A percentile compares a stretch with the other conserved stretches of the same genome.
Evolutionary conservation across 2,329 filamentous ascomycete species (phyloP).

Genomic region (Trichoderma sp.): DNA sequence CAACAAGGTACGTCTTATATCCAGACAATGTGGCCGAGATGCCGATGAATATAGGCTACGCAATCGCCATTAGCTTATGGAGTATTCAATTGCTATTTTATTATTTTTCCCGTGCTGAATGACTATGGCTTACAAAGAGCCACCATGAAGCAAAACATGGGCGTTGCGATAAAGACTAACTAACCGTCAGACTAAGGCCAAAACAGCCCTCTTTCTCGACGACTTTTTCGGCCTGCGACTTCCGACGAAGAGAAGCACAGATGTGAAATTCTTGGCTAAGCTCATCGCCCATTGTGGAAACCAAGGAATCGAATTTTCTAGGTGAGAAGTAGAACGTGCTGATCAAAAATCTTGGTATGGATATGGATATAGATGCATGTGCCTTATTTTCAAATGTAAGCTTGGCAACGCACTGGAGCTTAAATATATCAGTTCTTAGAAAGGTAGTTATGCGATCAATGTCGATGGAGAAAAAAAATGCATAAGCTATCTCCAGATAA

Average conservation of each 20-base stretch:
- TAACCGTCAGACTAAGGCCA: constrained; percentile 16
- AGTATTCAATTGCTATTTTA: too few relatives aligned
- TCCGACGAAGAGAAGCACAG: constrained; percentile 11
- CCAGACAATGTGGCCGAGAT: constrained; percentile 58
- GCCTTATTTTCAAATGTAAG: not conserved
- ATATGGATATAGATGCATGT: not conserved
- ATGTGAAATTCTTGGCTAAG: not conserved
- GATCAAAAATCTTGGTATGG: not conserved
- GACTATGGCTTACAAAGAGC: not conserved
- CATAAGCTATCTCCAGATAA: not conserved
- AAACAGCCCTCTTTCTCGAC: constrained; percentile 10
- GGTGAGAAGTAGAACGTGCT: not conserved
- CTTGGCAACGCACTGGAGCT: not conserved
- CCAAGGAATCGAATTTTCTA: not conserved
- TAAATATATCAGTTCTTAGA: not conserved
- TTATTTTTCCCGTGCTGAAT: too few relatives aligned
- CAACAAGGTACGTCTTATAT: constrained; percentile 57
- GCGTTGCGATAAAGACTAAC: not conserved
- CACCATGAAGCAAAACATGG: not conserved
- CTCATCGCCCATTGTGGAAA: not conserved
- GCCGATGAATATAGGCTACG: constrained; percentile 55
- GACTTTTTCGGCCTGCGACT: constrained; percentile 3
- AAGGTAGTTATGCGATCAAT: not conserved
- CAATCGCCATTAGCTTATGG: not conserved
- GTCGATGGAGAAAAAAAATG: not conserved